phyloP scores from a whole-genome alignment of 1,139 yeast genomes.

The Hyphopichia fennica region DNA sequence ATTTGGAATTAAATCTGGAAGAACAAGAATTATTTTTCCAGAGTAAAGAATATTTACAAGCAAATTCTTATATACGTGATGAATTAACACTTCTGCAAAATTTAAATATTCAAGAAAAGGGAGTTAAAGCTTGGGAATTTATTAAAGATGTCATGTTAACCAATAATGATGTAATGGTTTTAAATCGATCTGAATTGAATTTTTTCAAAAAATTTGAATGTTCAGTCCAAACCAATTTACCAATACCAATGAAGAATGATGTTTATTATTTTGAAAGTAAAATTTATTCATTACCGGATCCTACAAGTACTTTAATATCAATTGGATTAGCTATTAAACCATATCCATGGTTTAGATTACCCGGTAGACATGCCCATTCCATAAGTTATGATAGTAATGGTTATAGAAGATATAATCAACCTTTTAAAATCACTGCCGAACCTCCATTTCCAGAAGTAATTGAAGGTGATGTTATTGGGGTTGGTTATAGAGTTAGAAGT shows the following conservation, averaged over 20 bases:
- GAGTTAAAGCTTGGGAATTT: conserved; percentile 92
- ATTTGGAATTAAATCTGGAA: conserved; percentile 63
- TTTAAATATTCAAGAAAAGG: conserved; percentile 82
- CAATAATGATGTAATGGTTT: conserved; percentile 60
- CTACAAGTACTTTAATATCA: conserved; percentile 43
- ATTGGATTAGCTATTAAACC: conserved; percentile 53
- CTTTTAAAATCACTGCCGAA: conserved; percentile 37
- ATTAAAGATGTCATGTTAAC: conserved; percentile 65
- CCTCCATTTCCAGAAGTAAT: conserved; percentile 48
- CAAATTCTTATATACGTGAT: conserved; percentile 55
- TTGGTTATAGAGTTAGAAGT: conserved; percentile 60
- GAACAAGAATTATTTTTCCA: conserved; percentile 81
- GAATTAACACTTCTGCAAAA: conserved; percentile 48
- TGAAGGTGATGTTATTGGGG: conserved; percentile 67
- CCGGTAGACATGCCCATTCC: conserved; percentile 55
- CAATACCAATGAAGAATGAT: conserved; percentile 82
- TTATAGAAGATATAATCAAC: conserved; percentile 50
- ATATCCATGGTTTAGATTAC: conserved; percentile 59
- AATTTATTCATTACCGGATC: conserved; percentile 54
- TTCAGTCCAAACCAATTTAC: conserved; percentile 80
- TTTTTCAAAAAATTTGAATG: conserved; percentile 73
- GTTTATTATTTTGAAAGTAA: conserved; percentile 91
- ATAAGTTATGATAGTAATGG: conserved; percentile 55
- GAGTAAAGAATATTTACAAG: conserved; percentile 56
- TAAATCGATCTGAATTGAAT: conserved; percentile 73